phyloP scores from a whole-genome alignment of 2,329 filamentous ascomycete species.

The Epichloe aotearoae region DNA sequence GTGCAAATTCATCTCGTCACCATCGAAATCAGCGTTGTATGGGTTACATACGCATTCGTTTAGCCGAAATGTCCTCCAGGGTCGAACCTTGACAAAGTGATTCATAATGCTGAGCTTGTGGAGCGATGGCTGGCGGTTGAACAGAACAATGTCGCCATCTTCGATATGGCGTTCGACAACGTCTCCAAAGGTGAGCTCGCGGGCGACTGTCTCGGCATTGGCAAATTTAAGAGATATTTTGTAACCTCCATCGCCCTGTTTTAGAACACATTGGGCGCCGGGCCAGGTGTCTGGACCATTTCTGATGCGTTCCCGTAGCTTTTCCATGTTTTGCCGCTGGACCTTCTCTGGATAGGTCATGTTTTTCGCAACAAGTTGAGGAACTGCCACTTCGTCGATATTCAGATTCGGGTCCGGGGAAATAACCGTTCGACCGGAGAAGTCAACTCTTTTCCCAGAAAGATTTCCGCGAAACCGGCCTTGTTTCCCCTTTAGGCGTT shows the following conservation, averaged over 20 bases:
- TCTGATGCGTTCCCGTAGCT: conserved; percentile 58
- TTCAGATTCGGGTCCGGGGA: conserved; percentile 94
- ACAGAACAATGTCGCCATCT: conserved; percentile 89
- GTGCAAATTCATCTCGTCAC: conserved; percentile 98
- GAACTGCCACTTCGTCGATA: conserved; percentile 88
- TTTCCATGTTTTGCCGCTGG: conserved; percentile 72
- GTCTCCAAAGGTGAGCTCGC: conserved; percentile 67
- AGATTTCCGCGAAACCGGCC: conserved; percentile 94
- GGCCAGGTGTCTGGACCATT: conserved; percentile 73
- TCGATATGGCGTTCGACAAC: conserved; percentile 89
- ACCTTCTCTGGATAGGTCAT: conserved; percentile 90
- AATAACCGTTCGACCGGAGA: conserved; percentile 94
- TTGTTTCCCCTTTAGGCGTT: conserved; percentile 92
- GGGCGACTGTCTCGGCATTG: conserved; percentile 57
- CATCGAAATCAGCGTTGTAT: conserved; percentile 98
- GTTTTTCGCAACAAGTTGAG: conserved; percentile 84
- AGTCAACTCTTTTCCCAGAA: conserved; percentile 96
- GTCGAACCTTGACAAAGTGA: conserved; percentile 83
- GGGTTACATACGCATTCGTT: conserved; percentile 98
- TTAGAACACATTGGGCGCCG: conserved; percentile 72
- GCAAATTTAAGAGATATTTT: conserved; percentile 64
- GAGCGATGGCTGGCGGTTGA: conserved; percentile 93
- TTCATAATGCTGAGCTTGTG: conserved; percentile 98
- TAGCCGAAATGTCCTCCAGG: conserved; percentile 88
- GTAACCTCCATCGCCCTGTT: conserved; percentile 52